Conservation (phyloP, 805 yeast genomes). For the Ascoidea tarda region DNA sequence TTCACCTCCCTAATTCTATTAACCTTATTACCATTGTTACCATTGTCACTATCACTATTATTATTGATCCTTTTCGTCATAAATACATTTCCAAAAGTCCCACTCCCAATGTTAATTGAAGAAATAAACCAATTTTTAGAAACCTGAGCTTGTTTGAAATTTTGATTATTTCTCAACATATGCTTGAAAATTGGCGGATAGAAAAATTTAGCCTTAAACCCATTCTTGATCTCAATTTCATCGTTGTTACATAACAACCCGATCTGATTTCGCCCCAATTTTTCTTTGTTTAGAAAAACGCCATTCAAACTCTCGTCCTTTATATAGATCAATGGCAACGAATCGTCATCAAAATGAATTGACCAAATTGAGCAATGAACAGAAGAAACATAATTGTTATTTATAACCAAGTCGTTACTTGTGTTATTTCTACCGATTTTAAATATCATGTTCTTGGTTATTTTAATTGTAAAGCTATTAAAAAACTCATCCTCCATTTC, state of each 20-base stretch:
- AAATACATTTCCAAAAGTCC: conserved; percentile 43
- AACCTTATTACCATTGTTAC: neutral
- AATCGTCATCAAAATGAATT: conserved; percentile 32
- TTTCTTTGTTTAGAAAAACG: conserved; percentile 25
- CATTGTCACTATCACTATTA: conserved; percentile 1
- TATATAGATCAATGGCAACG: conserved; percentile 32
- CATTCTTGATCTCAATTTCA: conserved; percentile 21
- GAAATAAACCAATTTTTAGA: conserved; percentile 26
- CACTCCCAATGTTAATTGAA: conserved; percentile 31
- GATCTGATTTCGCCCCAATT: conserved; percentile 18
- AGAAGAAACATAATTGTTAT: conserved; percentile 27
- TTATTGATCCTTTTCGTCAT: conserved; percentile 10
- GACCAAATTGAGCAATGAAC: conserved; percentile 36
- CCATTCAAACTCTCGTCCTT: conserved; percentile 41
- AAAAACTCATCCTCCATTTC: neutral
- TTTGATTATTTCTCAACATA: conserved; percentile 9
- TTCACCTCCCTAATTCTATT: conserved; percentile 26
- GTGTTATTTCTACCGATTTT: conserved; percentile 28
- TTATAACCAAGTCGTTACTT: conserved; percentile 18
- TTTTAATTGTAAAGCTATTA: neutral
- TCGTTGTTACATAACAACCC: conserved; percentile 25
- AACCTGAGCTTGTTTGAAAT: neutral
- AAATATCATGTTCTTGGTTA: conserved; percentile 20
- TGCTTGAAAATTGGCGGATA: conserved; percentile 12
- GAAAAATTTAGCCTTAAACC: conserved; percentile 14